Evolutionary conservation across 371 early-diverging fungal species (phyloP).

Genomic region (Rhizopus delemar): DNA sequence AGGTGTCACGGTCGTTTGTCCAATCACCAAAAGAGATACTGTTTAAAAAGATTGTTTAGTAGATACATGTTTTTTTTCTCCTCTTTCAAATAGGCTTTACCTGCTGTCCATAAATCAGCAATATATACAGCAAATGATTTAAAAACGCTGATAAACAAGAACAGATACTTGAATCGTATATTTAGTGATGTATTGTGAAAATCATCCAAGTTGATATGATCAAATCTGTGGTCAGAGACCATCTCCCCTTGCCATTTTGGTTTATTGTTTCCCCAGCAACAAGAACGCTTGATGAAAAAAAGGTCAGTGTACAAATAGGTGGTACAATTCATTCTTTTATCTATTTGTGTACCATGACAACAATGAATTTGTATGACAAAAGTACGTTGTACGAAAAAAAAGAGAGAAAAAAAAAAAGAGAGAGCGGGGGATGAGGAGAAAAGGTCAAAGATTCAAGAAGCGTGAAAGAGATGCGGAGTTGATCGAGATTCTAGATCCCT

Average conservation of each 20-base stretch:
- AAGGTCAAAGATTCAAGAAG: too few relatives aligned
- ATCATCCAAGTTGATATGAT: constrained; percentile 80
- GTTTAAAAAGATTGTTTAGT: background rate
- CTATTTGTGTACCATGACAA: background rate
- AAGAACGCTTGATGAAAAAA: constrained; percentile 2
- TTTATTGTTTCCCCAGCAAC: constrained; percentile 24
- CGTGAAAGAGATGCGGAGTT: too few relatives aligned
- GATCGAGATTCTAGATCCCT: too few relatives aligned
- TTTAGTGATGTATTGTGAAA: constrained; percentile 59
- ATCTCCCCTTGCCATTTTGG: constrained; percentile 80
- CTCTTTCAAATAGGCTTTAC: constrained; percentile 18
- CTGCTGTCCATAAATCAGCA: constrained; percentile 72
- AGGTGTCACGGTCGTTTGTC: constrained; percentile 27
- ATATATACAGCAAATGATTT: constrained; percentile 76
- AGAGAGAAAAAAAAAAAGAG: too few relatives aligned
- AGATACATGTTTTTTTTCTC: too few relatives aligned
- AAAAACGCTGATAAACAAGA: constrained; percentile 68
- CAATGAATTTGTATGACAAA: background rate
- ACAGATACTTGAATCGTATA: constrained; percentile 54
- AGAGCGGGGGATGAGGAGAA: too few relatives aligned
- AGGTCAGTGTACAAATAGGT: background rate
- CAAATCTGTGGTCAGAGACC: constrained; percentile 84
- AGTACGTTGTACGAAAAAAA: too few relatives aligned
- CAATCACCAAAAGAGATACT: constrained; percentile 35
- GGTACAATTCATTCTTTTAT: background rate